Conservation (phyloP, 2,329 filamentous ascomycete genomes). For the Xylaria sp. region DNA sequence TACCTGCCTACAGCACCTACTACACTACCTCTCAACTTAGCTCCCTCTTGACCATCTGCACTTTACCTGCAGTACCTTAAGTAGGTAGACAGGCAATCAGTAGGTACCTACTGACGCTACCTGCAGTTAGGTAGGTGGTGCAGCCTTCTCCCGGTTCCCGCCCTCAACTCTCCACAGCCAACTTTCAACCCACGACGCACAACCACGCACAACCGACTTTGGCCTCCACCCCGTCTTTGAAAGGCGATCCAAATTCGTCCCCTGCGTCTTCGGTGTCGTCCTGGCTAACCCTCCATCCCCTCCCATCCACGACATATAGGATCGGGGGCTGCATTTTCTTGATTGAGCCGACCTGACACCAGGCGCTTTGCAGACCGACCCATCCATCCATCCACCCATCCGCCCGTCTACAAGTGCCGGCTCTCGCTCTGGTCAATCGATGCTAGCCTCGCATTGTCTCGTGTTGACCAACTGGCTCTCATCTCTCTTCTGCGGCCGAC, state of each 20-base stretch:
- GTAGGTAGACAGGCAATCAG: not conserved
- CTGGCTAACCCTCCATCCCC: slow-evolving; percentile 25
- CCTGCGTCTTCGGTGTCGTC: slow-evolving; percentile 17
- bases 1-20: not conserved
- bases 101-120: not conserved
- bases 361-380: slow-evolving; percentile 25
- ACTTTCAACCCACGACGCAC: slow-evolving; percentile 32
- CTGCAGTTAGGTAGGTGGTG: slow-evolving; percentile 2
- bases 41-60: not conserved
- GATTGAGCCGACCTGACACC: slow-evolving; percentile 26
- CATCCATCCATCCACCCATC: slow-evolving; percentile 14
- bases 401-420: slow-evolving; percentile 20
- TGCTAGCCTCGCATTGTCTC: slow-evolving; percentile 37
- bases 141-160: slow-evolving; percentile 21
- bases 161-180: slow-evolving; percentile 30
- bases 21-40: not conserved
- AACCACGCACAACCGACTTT: slow-evolving; percentile 32
- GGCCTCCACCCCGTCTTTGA: slow-evolving; percentile 35
- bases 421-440: slow-evolving; percentile 29
- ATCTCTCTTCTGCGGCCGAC: slow-evolving; percentile 25
- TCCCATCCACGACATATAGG: slow-evolving; percentile 9
- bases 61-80: too few relatives aligned
- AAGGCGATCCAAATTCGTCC: slow-evolving; percentile 29
- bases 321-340: slow-evolving; percentile 31
- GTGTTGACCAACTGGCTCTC: slow-evolving; percentile 15